phyloP scores from a whole-genome alignment of 140 eudicot species.

The Flaveria floridana region DNA sequence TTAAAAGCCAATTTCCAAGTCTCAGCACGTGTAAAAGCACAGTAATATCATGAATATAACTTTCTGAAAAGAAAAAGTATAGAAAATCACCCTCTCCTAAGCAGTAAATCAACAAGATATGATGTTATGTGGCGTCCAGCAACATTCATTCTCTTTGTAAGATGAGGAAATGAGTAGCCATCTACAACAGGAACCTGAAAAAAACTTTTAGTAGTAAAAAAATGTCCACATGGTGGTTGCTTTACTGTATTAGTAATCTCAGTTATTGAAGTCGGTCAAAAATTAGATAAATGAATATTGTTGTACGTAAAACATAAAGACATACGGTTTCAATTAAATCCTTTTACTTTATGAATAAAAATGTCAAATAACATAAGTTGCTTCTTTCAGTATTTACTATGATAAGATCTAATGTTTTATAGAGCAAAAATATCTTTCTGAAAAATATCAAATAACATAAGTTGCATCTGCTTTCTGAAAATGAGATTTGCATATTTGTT shows the following conservation, averaged over 20 bases:
- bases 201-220: slow-evolving; percentile 24
- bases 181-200: slow-evolving; percentile 97
- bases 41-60: slow-evolving; percentile 8
- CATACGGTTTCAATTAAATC: slow-evolving; percentile 16
- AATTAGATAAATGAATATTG: not conserved
- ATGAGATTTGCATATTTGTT: not conserved
- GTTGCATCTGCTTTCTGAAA: not conserved
- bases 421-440: not conserved
- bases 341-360: slow-evolving; percentile 14
- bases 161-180: slow-evolving; percentile 99
- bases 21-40: slow-evolving; percentile 7
- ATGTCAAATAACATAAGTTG: not conserved
- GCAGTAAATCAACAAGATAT: slow-evolving; percentile 92
- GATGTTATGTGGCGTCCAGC: slow-evolving; percentile 98
- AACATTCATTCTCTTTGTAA: slow-evolving; percentile 95
- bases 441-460: too few species aligned
- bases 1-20: slow-evolving; percentile 10
- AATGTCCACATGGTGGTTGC: slow-evolving; percentile 6
- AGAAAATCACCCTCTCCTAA: slow-evolving; percentile 80
- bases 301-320: not conserved
- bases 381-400: slow-evolving; percentile 15
- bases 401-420: slow-evolving; percentile 15
- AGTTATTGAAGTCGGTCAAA: not conserved
- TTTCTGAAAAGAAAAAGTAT: slow-evolving; percentile 24
- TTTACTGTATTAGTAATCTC: slow-evolving; percentile 14